Base-by-base conservation (phyloP, 192 early-diverging fungal genomes). In the Backusella macrospora region DNA sequence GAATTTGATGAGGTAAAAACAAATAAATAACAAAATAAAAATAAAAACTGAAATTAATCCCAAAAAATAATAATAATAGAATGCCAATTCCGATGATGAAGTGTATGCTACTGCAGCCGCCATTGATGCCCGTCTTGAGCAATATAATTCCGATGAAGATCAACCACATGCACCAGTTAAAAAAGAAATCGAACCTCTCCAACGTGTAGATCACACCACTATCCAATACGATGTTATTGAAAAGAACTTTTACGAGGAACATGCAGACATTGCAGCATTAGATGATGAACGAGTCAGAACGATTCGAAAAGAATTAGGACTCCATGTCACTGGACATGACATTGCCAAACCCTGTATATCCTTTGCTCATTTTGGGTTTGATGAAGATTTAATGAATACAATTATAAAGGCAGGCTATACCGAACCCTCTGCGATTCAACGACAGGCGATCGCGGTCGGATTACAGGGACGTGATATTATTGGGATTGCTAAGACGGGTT, bases 281-380 rank as follows among this genome's bases (percentile, higher is more conserved):
- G 69, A 82, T 3, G 83, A 82, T 0, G 91, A 83, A 1, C 84
- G 88, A 29, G 87, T 91, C 0, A 43, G 43, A 16, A 72, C 80
- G 12, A 85, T 94, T 37, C 85, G 92, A 37, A 44, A 67, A 29
- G 86, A 92, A 43, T 76, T 87, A 13, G 83, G 90, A 47, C 87
- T 94, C 79, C 85, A 84, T 48, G 90, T 95, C 3, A 84, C 86
- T 0, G 94, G 94, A 7, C 76, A 74, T 43, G 78, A 85, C 69
- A 78, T 86, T 12, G 84, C 91, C 6, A 90, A 90, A 38, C 93
- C 94, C 0, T 92, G 92, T 73, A 89, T 92, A 47, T 93, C 93
- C 7, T 95, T 95, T 83, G 93, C 90, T 1, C 94, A 95, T 76
- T 94, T 95, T 78, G 90, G 89, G 14, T 93, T 95, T 76, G 93